Conservation (phyloP, 2,329 filamentous ascomycete species). For the Epichloe glyceriae region DNA sequence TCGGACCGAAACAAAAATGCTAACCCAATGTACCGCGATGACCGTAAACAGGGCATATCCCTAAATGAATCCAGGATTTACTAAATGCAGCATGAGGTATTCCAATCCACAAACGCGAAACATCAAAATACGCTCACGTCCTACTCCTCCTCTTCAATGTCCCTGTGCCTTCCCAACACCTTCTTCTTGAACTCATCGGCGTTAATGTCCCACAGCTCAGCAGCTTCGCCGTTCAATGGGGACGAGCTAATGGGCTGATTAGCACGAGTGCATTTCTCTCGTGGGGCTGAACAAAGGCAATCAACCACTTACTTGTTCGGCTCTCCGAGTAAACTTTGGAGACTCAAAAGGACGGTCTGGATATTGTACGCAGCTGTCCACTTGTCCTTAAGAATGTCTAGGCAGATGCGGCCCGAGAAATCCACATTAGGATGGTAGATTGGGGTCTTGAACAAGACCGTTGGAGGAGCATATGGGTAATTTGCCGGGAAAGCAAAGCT, state of each 20-base stretch:
- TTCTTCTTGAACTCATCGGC: conserved; percentile 75
- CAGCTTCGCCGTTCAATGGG: conserved; percentile 89
- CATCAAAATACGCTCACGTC: neutral
- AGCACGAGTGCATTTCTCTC: neutral
- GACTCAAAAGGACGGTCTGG: conserved; percentile 78
- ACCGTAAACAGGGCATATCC: conserved; percentile 17
- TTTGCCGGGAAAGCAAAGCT: conserved; percentile 80
- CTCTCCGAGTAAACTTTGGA: conserved; percentile 91
- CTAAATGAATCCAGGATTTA: conserved; percentile 25
- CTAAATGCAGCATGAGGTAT: conserved; percentile 13
- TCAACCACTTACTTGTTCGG: conserved; percentile 75
- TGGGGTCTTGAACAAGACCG: conserved; percentile 92
- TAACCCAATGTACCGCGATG: conserved; percentile 18
- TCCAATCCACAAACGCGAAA: conserved; percentile 5
- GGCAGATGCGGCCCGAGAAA: conserved; percentile 90
- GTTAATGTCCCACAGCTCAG: conserved; percentile 89
- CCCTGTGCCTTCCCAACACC: conserved; percentile 48
- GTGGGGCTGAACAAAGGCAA: neutral
- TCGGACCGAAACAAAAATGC: conserved; percentile 14
- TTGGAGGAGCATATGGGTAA: conserved; percentile 85
- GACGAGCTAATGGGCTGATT: conserved; percentile 50
- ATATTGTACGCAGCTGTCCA: conserved; percentile 98
- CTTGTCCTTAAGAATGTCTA: conserved; percentile 98
- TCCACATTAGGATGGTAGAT: conserved; percentile 99
- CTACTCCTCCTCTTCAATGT: conserved; percentile 53